These are phyloP conservation scores for Elongisporangium senticosum DNA, from an alignment of 352 stramenopile genomes.

Conservation along the genomic window DNA sequence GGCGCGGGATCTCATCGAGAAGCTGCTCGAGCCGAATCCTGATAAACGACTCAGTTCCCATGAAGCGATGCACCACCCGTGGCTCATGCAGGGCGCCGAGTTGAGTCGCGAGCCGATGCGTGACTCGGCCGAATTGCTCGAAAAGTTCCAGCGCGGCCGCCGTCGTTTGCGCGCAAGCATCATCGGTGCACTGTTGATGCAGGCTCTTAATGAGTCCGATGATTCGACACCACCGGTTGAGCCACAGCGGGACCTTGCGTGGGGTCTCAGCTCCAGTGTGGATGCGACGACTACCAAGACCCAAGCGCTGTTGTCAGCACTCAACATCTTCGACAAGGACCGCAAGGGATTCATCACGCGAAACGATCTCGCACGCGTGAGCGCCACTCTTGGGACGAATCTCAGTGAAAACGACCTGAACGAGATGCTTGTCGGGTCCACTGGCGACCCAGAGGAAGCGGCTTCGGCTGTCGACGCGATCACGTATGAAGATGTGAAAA, in stretches of 20 bases:
- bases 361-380: conserved; percentile 67
- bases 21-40: conserved; percentile 60
- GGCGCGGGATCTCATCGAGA: conserved; percentile 66
- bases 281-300: conserved; percentile 66
- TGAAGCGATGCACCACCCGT: conserved; percentile 66
- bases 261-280: conserved; percentile 67
- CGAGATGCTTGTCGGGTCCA: conserved; percentile 78
- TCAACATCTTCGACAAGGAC: conserved; percentile 75
- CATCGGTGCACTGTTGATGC: conserved; percentile 62
- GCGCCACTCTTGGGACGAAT: conserved; percentile 58
- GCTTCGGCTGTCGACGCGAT: conserved; percentile 44
- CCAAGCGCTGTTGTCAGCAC: conserved; percentile 54
- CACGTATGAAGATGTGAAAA: conserved; percentile 77
- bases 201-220: conserved; percentile 47
- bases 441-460: conserved; percentile 64
- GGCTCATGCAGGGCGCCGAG: conserved; percentile 49
- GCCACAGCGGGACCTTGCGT: conserved; percentile 45
- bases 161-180: conserved; percentile 75
- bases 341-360: conserved; percentile 80
- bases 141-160: conserved; percentile 75
- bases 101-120: conserved; percentile 50
- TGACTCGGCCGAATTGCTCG: conserved; percentile 65
- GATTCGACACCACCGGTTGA: conserved; percentile 15
- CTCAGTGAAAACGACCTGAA: conserved; percentile 75
- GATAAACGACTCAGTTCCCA: conserved; percentile 59